A percentile compares a stretch with the other conserved stretches of the same genome.
These are phyloP conservation scores for Cryptococcus neoformans DNA, from an alignment of 1,284 basidiomycete genomes.

Conservation along the genomic window DNA sequence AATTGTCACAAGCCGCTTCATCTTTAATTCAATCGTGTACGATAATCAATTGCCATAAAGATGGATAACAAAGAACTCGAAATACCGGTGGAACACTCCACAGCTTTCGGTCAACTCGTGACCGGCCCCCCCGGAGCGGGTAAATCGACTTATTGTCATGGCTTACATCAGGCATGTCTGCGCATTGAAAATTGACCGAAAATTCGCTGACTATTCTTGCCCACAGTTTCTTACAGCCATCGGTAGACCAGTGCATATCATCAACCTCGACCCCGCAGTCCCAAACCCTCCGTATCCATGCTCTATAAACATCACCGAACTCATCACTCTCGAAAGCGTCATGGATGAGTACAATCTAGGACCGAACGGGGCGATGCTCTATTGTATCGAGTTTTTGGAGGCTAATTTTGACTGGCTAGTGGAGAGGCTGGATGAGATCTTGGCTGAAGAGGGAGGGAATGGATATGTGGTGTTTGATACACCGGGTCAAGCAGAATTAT, in stretches of 20 bases:
- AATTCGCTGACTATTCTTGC: neutral
- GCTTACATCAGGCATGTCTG: constrained; percentile 67
- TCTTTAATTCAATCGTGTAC: no score
- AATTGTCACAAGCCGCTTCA: no score
- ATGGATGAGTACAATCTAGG: constrained; percentile 85
- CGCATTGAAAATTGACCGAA: neutral
- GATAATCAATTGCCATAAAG: neutral
- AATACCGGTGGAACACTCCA: constrained; percentile 16
- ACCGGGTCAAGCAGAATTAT: constrained; percentile 96
- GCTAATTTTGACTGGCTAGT: constrained; percentile 95
- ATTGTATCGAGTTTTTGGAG: constrained; percentile 97
- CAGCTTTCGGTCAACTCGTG: constrained; percentile 57
- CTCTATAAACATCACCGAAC: constrained; percentile 75
- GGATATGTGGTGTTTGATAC: constrained; percentile 90
- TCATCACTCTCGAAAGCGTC: constrained; percentile 84
- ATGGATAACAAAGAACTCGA: neutral
- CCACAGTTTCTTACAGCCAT: constrained; percentile 74
- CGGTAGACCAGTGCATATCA: constrained; percentile 76
- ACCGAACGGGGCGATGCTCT: constrained; percentile 96
- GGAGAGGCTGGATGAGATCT: constrained; percentile 60
- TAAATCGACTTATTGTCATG: constrained; percentile 92
- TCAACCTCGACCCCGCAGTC: constrained; percentile 97
- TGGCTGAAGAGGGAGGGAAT: constrained; percentile 38
- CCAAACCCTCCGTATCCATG: constrained; percentile 85
- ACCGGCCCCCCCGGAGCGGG: constrained; percentile 90